Evolutionary conservation across 768 basidiomycete species (phyloP), one percentile per base, ranked within the genome.

Genomic region (Piloderma croceum): DNA sequence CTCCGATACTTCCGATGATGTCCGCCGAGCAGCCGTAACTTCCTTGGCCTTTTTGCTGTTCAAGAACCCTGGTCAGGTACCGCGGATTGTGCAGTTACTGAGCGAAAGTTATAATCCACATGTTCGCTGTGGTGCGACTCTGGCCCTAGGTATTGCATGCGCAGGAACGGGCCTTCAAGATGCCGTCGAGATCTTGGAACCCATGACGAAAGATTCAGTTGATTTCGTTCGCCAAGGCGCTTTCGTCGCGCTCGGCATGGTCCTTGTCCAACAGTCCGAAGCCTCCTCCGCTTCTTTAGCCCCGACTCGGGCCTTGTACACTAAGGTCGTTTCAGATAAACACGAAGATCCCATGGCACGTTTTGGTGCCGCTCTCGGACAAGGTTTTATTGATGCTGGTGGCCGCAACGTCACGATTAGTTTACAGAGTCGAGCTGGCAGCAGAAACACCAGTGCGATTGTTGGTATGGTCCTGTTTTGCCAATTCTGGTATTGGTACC

Each of bases 401-500:
- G 96, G 96, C 18, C 73, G 94, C 34, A 99, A 99, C 56, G 90
- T 87, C 39, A 96, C 93, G 9, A 91, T 99, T 57, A 90, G 81
- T 54, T 67, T 98, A 41, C 87, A 92, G 59, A 96, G 90, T 58
- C 80, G 89, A 44, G 90, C 90, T 2, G 96, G 96, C 7, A 92
- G 85, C 49, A 77, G 79, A 49, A 94, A 97, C 59, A 93, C 92
- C 50, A 88, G 76, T 34, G 91, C 94, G 3, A 89, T 98, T 47
- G 90, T 98, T 24, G 96, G 96, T n/a, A 92, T 98, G 86, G 81
- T 87, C 13, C 65, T 99, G 58, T 99, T 99, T 70, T 89, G 88
- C 54, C 96, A 99, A 62, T 98, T 99, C 67, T 99, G 96, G 96
- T 98, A 98, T 61, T 99, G 96, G 96, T 99, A 93, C 65, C 96